Evolutionary conservation across 208 protist species (phyloP).

Genomic region (Leishmania major): DNA sequence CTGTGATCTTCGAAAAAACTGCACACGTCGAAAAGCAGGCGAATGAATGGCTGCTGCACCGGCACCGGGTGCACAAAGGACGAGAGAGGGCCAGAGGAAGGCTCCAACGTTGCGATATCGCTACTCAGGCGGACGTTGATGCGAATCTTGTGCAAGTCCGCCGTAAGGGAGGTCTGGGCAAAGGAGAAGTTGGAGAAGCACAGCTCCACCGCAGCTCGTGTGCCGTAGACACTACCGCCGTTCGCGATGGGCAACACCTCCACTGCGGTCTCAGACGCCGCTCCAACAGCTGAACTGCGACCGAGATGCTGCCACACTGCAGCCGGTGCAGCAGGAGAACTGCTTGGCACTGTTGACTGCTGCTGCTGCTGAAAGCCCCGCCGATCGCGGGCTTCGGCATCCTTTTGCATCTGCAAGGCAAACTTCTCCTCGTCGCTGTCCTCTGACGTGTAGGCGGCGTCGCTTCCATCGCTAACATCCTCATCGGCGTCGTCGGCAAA

Average conservation of each 20-base stretch:
- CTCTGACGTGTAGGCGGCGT: slow-evolving; percentile 44
- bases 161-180: slow-evolving; percentile 51
- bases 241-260: background rate
- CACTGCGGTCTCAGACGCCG: background rate
- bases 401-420: slow-evolving; percentile 41
- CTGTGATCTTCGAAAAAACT: slow-evolving; percentile 70
- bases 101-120: slow-evolving; percentile 79
- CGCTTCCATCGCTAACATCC: background rate
- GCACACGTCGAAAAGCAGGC: slow-evolving; percentile 70
- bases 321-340: background rate
- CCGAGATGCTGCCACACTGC: background rate
- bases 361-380: slow-evolving; percentile 12
- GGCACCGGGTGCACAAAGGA: slow-evolving; percentile 87
- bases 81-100: slow-evolving; percentile 69
- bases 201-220: slow-evolving; percentile 51
- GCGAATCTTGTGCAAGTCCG: slow-evolving; percentile 72
- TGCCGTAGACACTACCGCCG: background rate
- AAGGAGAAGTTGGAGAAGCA: slow-evolving; percentile 74
- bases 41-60: slow-evolving; percentile 58
- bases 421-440: slow-evolving; percentile 55
- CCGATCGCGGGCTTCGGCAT: slow-evolving; percentile 24
- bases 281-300: background rate
- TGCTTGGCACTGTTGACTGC: slow-evolving; percentile 3
- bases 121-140: slow-evolving; percentile 71
- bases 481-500: slow-evolving; percentile 1